Conservation (phyloP, 139 green algal genomes). For the Asterochloris sp. region DNA sequence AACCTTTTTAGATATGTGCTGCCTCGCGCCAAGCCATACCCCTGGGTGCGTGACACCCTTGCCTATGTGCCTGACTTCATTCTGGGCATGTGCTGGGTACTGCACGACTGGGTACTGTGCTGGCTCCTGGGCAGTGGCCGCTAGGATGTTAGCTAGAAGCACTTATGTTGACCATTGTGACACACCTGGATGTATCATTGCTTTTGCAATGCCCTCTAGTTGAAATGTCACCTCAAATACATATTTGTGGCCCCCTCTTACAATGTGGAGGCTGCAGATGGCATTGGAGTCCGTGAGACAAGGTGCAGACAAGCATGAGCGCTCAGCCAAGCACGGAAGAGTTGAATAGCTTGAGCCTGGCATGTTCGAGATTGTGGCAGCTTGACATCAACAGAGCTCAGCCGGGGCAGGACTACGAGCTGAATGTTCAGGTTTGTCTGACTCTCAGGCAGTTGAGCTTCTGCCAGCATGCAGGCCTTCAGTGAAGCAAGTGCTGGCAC, state of each 20-base stretch:
- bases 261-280: too few relatives aligned
- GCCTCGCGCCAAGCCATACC: background rate
- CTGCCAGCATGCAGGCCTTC: background rate
- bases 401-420: constrained; percentile 33
- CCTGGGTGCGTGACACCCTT: background rate
- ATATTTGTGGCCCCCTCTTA: too few relatives aligned
- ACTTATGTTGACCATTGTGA: background rate
- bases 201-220: too few relatives aligned
- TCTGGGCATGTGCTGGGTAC: background rate
- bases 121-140: background rate
- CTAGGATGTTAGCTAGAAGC: background rate
- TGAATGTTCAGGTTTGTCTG: constrained; percentile 32
- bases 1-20: background rate
- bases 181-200: too few relatives aligned
- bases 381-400: constrained; percentile 31
- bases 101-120: background rate
- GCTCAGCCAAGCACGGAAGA: constrained; percentile 12
- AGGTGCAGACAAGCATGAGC: background rate
- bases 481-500: background rate
- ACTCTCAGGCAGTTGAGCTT: background rate
- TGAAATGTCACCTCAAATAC: too few relatives aligned
- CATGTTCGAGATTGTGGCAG: constrained; percentile 25
- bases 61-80: background rate
- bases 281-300: too few relatives aligned
- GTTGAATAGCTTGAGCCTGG: constrained; percentile 10